Evolutionary conservation across 306 rosid genomes (phyloP).

Genomic region (Datisca glomerata): DNA sequence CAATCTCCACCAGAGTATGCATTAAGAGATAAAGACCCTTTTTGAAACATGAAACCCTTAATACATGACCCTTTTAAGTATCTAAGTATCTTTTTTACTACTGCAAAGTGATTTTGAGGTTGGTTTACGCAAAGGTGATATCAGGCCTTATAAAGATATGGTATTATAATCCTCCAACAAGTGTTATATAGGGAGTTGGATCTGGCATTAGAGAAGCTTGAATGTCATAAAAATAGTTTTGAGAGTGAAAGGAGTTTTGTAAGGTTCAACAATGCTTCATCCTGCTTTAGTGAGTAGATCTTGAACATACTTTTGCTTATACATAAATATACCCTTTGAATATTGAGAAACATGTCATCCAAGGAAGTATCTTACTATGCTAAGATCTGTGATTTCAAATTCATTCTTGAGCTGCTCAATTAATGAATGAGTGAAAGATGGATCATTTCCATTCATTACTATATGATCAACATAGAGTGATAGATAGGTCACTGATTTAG

Average conservation of each 20-base stretch:
- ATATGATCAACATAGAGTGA: not conserved
- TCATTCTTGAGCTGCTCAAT: not conserved
- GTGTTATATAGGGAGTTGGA: not conserved
- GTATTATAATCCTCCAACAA: not conserved
- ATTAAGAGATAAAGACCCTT: not conserved
- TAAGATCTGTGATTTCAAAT: not conserved
- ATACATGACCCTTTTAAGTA: not conserved
- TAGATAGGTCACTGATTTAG: not conserved
- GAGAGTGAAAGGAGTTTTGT: not conserved
- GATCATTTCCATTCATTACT: not conserved
- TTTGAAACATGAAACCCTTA: not conserved
- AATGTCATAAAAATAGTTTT: not conserved
- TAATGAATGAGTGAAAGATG: not conserved
- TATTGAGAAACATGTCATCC: not conserved
- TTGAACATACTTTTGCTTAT: not conserved
- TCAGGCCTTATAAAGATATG: not conserved
- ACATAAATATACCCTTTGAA: not conserved
- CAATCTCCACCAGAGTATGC: not conserved
- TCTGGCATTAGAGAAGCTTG: not conserved
- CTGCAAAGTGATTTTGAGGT: not conserved
- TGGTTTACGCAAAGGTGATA: not conserved
- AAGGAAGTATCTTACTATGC: not conserved
- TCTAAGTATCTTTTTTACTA: not conserved
- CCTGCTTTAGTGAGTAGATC: not conserved
- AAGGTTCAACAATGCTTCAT: not conserved